Evolutionary conservation across 768 basidiomycete species (phyloP), one percentile per base, ranked within the genome.

Genomic region (Mycena polygramma): DNA sequence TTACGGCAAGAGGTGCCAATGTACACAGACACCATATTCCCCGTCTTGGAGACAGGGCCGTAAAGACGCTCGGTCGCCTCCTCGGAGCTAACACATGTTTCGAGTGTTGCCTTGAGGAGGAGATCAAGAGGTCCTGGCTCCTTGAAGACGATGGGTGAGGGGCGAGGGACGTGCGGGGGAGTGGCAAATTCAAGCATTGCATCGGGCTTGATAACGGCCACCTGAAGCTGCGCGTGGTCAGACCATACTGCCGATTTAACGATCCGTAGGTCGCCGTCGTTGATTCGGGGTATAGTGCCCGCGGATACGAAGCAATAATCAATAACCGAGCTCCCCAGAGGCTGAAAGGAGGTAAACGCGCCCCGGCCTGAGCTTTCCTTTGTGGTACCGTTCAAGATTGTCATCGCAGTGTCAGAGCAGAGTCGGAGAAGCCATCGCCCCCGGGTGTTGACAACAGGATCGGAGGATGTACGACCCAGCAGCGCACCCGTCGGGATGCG

Each of bases 321-420:
- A 6, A 65, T 22, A 2, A 57, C 46, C 4, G 13, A 20, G 7
- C 15, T 2, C 1, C 64, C 64, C 2, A 13, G 37, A 17, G 30
- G 30, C 36, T 65, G 64, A 19, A 65, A 65, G 2, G 64, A 65
- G 9, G 64, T 65, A n/a, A 35, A 65, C 6, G 10, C 30, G 1
- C 43, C 64, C 1, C 15, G 64, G 0, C 45, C 1, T 17, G 10
- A 20, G 1, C 0, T 14, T 7, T 65, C 64, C 13, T 48, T 22
- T 2, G 0, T 11, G 0, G 64, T 48, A 0, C 64, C 64, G 17
- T 65, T 65, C n/a, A 65, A 20, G 8, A 65, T 65, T 13, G 35
- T 26, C 54, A 65, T 26, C 2, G n/a, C 43, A 19, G n/a, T 39
- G 14, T 65, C 64, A 11, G 49, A 19, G 36, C 64, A 65, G 11